Evolutionary conservation across 768 basidiomycete genomes (phyloP), one percentile per base, ranked within the genome.

Genomic region (Lactarius indigo): DNA sequence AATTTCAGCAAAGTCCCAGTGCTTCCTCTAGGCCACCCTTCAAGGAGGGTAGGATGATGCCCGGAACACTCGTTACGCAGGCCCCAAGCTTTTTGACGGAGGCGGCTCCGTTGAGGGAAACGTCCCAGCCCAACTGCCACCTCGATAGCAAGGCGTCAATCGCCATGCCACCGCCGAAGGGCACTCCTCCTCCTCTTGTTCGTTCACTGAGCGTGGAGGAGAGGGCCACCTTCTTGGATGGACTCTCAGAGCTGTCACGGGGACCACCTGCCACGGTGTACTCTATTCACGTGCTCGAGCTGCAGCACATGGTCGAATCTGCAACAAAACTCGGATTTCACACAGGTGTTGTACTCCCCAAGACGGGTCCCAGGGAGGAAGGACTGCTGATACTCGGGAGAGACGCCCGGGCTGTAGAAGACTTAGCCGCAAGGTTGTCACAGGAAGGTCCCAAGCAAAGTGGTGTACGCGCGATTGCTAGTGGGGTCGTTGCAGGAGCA

Each of bases 201-300:
- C 68, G 65, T 20, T 61, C 63, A n/a, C 64, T 70, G 69, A 70
- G 70, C 61, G 26, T 66, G 37, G 65, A 70, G 26, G 70, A 69
- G 44, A 60, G 68, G 44, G 18, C 26, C 17, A 17, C 63, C 23
- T 71, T 71, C 57, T 64, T 71, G 55, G 63, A 69, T 23, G 70
- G 65, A 6, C 62, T 70, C 18, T 41, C 63, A 42, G 59, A 63
- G 20, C 42, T 71, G 5, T 69, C 70, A 18, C 57, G 63, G n/a
- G 59, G 62, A n/a, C 59, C 64, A 3, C 68, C 68, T 13, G 68
- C 65, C 15, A 44, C 68, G 15, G 69, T 71, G 41, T 71, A 71
- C 26, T 44, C 64, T 17, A 52, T 71, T 28, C 68, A 63, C 23
- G 42, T 44, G 13, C 59, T 26, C 6, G 70, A 71, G 28, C 52